Conservation (phyloP, 257 asterid genomes). For the Solanum peruvianum region DNA sequence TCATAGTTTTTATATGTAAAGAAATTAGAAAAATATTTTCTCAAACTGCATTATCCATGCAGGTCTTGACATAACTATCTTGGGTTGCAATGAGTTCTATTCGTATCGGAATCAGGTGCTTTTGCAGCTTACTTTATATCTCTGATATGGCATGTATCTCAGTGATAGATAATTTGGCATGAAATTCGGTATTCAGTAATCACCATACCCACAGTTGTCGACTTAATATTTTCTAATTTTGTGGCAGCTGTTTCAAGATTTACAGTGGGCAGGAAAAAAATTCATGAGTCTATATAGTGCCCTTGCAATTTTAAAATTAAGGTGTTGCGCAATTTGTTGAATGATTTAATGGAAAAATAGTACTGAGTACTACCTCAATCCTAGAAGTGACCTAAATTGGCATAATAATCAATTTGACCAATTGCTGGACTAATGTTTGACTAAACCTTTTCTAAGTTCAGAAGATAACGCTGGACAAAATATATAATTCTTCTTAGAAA, state of each 20-base stretch:
- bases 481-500: not conserved
- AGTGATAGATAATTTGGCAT: not conserved
- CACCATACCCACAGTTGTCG: not conserved
- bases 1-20: not conserved
- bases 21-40: slow-evolving; percentile 1
- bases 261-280: not conserved
- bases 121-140: not conserved
- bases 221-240: not conserved
- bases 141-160: not conserved
- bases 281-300: not conserved
- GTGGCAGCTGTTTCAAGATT: not conserved
- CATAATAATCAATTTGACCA: not conserved
- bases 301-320: not conserved
- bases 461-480: not conserved
- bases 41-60: slow-evolving; percentile 29
- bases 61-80: slow-evolving; percentile 86
- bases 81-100: slow-evolving; percentile 92
- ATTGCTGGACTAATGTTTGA: not conserved
- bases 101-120: slow-evolving; percentile 85
- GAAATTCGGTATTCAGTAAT: not conserved
- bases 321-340: not conserved
- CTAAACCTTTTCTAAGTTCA: not conserved
- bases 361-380: not conserved
- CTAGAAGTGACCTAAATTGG: not conserved
- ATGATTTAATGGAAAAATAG: not conserved